phyloP scores from a whole-genome alignment of 2,329 filamentous ascomycete species.

The Colletotrichum truncatum region DNA sequence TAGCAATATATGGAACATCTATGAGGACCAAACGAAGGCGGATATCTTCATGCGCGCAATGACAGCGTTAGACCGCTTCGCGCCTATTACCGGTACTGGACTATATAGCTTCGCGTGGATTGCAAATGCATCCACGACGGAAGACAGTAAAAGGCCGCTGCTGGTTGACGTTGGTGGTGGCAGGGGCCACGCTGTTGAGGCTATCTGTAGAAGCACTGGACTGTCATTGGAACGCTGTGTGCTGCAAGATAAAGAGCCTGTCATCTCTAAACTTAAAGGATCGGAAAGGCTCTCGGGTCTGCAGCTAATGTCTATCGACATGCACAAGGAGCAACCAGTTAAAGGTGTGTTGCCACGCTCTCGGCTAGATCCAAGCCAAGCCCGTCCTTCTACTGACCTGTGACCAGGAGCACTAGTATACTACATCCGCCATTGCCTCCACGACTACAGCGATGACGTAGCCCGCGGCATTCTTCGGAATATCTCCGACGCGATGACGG shows the following conservation, averaged over 20 bases:
- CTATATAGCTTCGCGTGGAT: constrained; percentile 43
- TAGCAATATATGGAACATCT: no score
- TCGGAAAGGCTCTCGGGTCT: background rate
- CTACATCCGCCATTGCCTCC: constrained; percentile 44
- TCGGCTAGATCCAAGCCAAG: background rate
- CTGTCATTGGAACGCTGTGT: constrained; percentile 11
- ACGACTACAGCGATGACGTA: constrained; percentile 45
- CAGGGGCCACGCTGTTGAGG: constrained; percentile 35
- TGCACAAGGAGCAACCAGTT: constrained; percentile 32
- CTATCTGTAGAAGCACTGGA: constrained; percentile 11
- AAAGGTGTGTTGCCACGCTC: constrained; percentile 7
- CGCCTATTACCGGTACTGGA: constrained; percentile 35
- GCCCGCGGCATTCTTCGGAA: constrained; percentile 40
- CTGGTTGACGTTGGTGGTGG: constrained; percentile 45
- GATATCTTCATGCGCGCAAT: no score
- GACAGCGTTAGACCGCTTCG: no score
- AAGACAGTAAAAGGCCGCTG: constrained; percentile 27
- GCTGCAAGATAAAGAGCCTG: constrained; percentile 32
- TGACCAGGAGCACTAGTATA: constrained; percentile 44
- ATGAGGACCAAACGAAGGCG: no score
- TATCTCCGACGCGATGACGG: constrained; percentile 39
- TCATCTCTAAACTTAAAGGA: constrained; percentile 7
- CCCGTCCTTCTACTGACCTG: background rate
- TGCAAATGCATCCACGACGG: constrained; percentile 6
- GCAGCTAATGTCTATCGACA: constrained; percentile 31